Percentiles rank a stretch among this genome's conserved stretches.
Evolutionary conservation across 1,284 basidiomycete genomes (phyloP).

Genomic region (Malassezia yamatoensis): DNA sequence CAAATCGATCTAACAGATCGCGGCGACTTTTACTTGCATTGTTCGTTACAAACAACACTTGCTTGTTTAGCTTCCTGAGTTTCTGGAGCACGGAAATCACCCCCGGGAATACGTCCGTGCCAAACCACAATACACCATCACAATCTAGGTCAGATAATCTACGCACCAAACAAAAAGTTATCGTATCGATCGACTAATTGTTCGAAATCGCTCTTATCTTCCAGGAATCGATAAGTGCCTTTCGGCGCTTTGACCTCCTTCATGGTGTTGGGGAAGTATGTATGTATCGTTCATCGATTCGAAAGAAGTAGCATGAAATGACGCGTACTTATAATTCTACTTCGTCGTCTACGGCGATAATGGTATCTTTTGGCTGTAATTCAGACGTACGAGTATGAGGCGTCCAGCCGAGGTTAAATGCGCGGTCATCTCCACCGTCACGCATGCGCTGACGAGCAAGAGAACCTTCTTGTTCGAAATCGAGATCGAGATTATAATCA

Average conservation of each 20-base stretch:
- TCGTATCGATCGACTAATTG: conserved; percentile 33
- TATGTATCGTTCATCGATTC: not conserved
- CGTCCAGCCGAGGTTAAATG: conserved; percentile 9
- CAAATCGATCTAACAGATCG: conserved; percentile 81
- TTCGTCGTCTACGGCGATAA: conserved; percentile 16
- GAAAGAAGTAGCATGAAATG: no score
- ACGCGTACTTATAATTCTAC: conserved; percentile 4
- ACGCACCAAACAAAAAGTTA: conserved; percentile 37
- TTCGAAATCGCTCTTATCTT: conserved; percentile 22
- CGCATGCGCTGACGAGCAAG: conserved; percentile 39
- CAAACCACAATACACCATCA: conserved; percentile 76
- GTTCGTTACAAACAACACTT: conserved; percentile 88
- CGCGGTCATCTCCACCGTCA: conserved; percentile 33
- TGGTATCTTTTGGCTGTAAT: conserved; percentile 5
- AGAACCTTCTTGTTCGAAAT: conserved; percentile 42
- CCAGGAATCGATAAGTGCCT: conserved; percentile 25
- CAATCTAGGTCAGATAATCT: conserved; percentile 56
- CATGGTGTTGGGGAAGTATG: conserved; percentile 5
- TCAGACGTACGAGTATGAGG: not conserved
- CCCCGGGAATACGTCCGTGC: conserved; percentile 52
- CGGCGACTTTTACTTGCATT: conserved; percentile 88
- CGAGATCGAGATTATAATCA: conserved; percentile 38
- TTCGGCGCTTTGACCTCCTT: not conserved
- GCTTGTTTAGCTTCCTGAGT: conserved; percentile 59
- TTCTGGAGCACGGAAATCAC: conserved; percentile 49